These are phyloP conservation scores for Rutidosis leptorrhynchoides DNA, from an alignment of 129 eudicot species.

Conservation along the genomic window DNA sequence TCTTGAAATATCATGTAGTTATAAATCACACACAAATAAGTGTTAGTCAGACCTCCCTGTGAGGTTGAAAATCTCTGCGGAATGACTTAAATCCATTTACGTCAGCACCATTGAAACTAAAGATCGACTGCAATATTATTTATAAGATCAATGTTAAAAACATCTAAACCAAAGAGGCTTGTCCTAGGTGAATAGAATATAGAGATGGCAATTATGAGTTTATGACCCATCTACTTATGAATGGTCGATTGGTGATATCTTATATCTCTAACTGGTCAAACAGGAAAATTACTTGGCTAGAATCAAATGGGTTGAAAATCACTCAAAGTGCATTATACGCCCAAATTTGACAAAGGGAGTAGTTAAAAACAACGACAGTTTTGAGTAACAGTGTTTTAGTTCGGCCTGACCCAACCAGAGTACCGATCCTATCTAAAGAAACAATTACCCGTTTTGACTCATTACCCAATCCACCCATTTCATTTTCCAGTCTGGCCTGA, in stretches of 20 bases:
- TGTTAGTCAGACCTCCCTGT: slow-evolving; percentile 64
- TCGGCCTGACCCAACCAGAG: not conserved
- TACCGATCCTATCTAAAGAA: not conserved
- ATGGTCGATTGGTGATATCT: not conserved
- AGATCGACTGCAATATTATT: slow-evolving; percentile 73
- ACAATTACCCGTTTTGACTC: not conserved
- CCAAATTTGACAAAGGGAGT: not conserved
- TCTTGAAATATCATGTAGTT: slow-evolving; percentile 12
- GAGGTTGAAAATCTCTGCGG: slow-evolving; percentile 76
- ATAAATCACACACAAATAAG: not conserved
- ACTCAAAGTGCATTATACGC: not conserved
- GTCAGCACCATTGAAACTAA: slow-evolving; percentile 93
- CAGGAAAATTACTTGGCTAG: not conserved
- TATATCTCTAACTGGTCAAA: not conserved
- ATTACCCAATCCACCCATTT: not conserved
- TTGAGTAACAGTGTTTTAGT: not conserved
- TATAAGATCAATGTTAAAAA: not conserved
- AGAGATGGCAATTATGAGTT: not conserved
- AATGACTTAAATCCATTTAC: slow-evolving; percentile 86
- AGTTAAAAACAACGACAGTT: not conserved
- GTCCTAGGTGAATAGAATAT: not conserved
- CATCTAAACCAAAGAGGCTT: not conserved
- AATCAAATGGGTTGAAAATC: not conserved
- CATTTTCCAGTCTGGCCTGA: not conserved
- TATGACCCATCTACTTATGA: not conserved